These are phyloP conservation scores for Aspergillus proliferans DNA, from an alignment of 2,329 filamentous ascomycete species.

Conservation along the genomic window DNA sequence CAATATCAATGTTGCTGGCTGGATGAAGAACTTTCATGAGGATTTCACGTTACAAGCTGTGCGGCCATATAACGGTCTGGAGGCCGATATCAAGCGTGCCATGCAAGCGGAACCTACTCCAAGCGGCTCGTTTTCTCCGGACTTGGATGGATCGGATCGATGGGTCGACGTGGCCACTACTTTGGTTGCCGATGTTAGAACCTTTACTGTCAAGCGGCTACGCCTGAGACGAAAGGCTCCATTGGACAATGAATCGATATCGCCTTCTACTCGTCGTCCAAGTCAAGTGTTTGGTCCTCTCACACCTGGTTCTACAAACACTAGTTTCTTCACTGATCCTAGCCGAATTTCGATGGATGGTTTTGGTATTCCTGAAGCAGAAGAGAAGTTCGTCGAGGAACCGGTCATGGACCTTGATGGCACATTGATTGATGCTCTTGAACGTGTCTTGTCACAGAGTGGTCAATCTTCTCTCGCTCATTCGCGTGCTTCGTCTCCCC, in stretches of 20 bases:
- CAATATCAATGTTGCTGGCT: slow-evolving; percentile 53
- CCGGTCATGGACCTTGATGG: slow-evolving; percentile 53
- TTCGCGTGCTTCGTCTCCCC: slow-evolving; percentile 37
- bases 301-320: slow-evolving; percentile 17
- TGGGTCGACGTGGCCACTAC: slow-evolving; percentile 56
- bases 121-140: slow-evolving; percentile 27
- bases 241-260: slow-evolving; percentile 14
- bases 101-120: slow-evolving; percentile 52
- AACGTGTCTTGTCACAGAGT: slow-evolving; percentile 47
- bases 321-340: slow-evolving; percentile 19
- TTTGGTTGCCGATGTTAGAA: slow-evolving; percentile 50
- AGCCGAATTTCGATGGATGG: slow-evolving; percentile 11
- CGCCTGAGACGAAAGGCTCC: slow-evolving; percentile 46
- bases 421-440: slow-evolving; percentile 53
- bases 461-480: slow-evolving; percentile 36
- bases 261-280: slow-evolving; percentile 17
- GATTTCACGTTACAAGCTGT: slow-evolving; percentile 56
- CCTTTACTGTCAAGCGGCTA: slow-evolving; percentile 51
- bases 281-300: slow-evolving; percentile 19
- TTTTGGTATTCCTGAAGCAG: slow-evolving; percentile 28
- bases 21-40: slow-evolving; percentile 52
- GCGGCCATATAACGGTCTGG: slow-evolving; percentile 47
- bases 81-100: slow-evolving; percentile 50
- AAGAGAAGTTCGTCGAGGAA: slow-evolving; percentile 50
- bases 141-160: slow-evolving; percentile 32